Conservation (phyloP, 176 grass and related monocot genomes). For the Carex cristatella region DNA sequence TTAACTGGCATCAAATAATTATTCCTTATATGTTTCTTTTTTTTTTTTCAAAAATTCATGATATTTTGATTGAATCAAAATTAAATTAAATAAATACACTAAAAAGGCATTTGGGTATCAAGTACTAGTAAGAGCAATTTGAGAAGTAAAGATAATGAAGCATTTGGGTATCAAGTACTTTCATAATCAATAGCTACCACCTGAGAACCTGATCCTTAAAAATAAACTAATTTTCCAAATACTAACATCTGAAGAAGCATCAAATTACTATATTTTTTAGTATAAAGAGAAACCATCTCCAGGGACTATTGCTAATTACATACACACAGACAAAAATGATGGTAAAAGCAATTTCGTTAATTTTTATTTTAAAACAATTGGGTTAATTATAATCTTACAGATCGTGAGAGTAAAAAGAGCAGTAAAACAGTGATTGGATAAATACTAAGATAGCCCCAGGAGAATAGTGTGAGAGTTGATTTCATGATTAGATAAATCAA, state of each 20-base stretch:
- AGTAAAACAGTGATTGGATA: neutral
- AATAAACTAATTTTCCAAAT: neutral
- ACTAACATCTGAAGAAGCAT: neutral
- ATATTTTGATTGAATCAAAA: neutral
- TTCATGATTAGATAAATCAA: neutral
- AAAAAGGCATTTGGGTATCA: no score
- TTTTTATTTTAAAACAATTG: neutral
- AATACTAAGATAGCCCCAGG: neutral
- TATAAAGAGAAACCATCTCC: neutral
- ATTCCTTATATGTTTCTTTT: neutral
- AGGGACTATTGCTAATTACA: neutral
- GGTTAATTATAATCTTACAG: neutral
- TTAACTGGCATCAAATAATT: neutral
- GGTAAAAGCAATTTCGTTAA: neutral
- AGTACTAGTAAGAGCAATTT: neutral
- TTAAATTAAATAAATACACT: neutral
- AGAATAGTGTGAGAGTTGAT: neutral
- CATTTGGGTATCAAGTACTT: neutral
- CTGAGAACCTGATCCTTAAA: neutral
- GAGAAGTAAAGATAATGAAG: neutral
- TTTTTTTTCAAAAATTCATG: no score
- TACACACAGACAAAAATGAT: neutral
- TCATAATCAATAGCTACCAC: neutral
- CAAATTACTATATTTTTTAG: neutral
- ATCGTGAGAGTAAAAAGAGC: neutral